Percentiles rank a stretch among this genome's conserved stretches.
These are phyloP conservation scores for Petunia secreta DNA, from an alignment of 257 asterid species.

Conservation along the genomic window DNA sequence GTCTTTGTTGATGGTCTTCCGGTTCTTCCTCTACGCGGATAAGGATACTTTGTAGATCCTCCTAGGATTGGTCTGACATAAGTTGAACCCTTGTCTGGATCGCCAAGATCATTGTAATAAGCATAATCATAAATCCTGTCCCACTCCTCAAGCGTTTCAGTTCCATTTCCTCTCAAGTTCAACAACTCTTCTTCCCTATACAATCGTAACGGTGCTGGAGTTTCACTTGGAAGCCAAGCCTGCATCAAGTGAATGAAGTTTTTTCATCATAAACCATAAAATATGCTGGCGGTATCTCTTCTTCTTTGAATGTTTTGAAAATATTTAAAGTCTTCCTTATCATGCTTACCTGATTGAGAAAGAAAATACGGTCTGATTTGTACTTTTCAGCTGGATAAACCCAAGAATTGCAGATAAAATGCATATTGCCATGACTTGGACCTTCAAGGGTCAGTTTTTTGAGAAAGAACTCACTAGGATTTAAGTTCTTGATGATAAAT, in stretches of 20 bases:
- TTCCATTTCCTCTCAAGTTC: constrained; percentile 46
- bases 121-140: constrained; percentile 53
- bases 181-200: constrained; percentile 42
- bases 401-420: constrained; percentile 48
- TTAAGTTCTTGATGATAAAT: constrained; percentile 36
- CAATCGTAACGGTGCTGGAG: constrained; percentile 36
- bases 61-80: constrained; percentile 40
- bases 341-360: constrained; percentile 43
- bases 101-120: constrained; percentile 48
- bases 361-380: constrained; percentile 42
- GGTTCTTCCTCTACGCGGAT: constrained; percentile 83
- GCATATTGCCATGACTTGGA: constrained; percentile 30
- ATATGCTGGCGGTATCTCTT: no score
- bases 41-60: constrained; percentile 44
- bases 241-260: constrained; percentile 15
- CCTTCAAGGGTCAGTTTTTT: constrained; percentile 42
- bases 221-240: constrained; percentile 48
- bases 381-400: constrained; percentile 41
- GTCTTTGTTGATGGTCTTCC: constrained; percentile 62
- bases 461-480: constrained; percentile 44
- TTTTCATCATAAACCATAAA: neutral
- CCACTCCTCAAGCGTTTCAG: constrained; percentile 47
- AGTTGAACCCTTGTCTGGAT: constrained; percentile 34
- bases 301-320: neutral
- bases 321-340: neutral